Conservation (phyloP, 2,329 filamentous ascomycete species). For the Ophiostoma sp. region DNA sequence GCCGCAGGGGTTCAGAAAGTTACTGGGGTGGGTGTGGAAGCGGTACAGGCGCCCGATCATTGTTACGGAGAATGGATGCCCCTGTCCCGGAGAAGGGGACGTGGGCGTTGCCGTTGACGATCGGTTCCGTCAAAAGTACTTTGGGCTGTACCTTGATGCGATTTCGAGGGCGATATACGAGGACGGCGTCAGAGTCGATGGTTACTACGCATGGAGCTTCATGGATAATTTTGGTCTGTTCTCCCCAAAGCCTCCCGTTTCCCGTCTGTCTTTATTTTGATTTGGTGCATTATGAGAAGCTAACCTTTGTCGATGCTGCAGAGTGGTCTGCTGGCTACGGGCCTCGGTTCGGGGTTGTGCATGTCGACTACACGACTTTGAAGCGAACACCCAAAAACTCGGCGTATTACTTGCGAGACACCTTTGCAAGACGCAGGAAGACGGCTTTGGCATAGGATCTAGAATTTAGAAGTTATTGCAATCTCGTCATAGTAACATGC, state of each 20-base stretch:
- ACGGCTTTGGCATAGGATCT: conserved; percentile 48
- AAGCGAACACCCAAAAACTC: conserved; percentile 82
- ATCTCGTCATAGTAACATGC: too few relatives aligned
- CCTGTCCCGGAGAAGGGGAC: conserved; percentile 72
- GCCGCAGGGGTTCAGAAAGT: conserved; percentile 71
- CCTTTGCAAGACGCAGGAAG: conserved; percentile 63
- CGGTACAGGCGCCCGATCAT: conserved; percentile 78
- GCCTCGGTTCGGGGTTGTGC: conserved; percentile 80
- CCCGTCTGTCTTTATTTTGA: not conserved
- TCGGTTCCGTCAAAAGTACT: conserved; percentile 78
- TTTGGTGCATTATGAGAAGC: not conserved
- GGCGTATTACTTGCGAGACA: conserved; percentile 64
- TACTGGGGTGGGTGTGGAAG: conserved; percentile 73
- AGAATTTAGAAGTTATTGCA: not conserved
- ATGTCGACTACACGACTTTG: conserved; percentile 79
- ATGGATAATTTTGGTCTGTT: conserved; percentile 72
- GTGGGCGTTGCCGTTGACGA: conserved; percentile 74
- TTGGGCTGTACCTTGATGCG: conserved; percentile 71
- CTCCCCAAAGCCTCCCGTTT: not conserved
- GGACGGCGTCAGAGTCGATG: conserved; percentile 73
- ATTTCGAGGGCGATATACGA: conserved; percentile 69
- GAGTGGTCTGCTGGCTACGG: conserved; percentile 85
- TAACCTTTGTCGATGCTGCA: conserved; percentile 12
- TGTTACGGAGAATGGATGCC: conserved; percentile 85
- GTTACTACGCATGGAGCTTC: conserved; percentile 82